Base-by-base conservation (phyloP, 371 early-diverging fungal species). In the Actinomortierella ambigua region DNA sequence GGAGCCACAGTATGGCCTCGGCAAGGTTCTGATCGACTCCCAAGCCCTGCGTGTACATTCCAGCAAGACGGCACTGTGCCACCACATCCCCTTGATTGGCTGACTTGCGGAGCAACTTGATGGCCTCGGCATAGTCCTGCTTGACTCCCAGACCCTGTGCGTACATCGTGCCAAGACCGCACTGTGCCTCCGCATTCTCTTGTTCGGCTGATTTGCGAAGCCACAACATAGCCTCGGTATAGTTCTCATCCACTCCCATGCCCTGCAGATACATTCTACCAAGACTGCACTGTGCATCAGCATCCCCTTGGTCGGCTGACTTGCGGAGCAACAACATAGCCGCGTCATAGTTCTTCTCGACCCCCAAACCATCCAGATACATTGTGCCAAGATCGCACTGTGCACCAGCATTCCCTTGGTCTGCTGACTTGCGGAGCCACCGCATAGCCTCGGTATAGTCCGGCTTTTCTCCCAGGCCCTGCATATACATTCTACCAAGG, bases 91-190 rank as follows among this genome's bases (percentile, higher is more conserved):
- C 82, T 69, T 50, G 93, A 87, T 55, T 71, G 2, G 92, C 91
- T 8, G 92, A 89, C 57, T 77, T 78, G 51, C 76, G 79, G 75
- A 90, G 92, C 91, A 90, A 93, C 57, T 79, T 76, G 27, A 83
- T 79, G 13, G 85, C 90, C 47, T 81, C 57, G 22, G 48, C 68
- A 42, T 81, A 79, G 67, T 89, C 78, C 59, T 79, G 76, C 20
- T 65, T 73, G 1, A 89, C 82, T 14, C 90, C 89, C 59, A 85
- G 77, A 23, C 88, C 91, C 73, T 93, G 88, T 43, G 94, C 93
- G 69, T 89, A 93, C 50, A 90, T 92, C 67, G 93, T 91, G 1
- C 93, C 96, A 8, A 93, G 81, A 59, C 93, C 93, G 78, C 94
- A 91, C 67, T 93, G 92, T 18, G 54, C 83, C 68, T 77, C 89